These are phyloP conservation scores for Magnusiomyces suaveolens DNA, from an alignment of 1,139 yeast species.

Conservation along the genomic window DNA sequence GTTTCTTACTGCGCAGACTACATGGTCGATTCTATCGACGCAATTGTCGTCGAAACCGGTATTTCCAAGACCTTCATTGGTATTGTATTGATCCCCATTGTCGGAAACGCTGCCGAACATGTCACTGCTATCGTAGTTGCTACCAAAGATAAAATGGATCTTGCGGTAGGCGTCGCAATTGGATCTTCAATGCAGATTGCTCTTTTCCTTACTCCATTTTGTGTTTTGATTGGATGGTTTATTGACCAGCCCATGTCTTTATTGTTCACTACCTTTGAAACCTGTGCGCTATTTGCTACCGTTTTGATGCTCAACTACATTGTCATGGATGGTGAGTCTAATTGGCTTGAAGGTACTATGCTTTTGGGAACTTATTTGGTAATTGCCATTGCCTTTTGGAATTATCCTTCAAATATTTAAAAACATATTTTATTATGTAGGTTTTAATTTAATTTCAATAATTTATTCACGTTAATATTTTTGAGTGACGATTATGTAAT, in stretches of 20 bases:
- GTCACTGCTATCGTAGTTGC: conserved; percentile 95
- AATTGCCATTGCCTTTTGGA: conserved; percentile 80
- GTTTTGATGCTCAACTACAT: conserved; percentile 82
- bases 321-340: conserved; percentile 86
- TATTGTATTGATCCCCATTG: conserved; percentile 84
- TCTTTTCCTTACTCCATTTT: conserved; percentile 84
- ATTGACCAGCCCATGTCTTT: conserved; percentile 88
- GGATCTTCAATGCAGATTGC: conserved; percentile 97
- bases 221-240: conserved; percentile 88
- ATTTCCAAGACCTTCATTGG: conserved; percentile 93
- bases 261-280: conserved; percentile 86
- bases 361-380: conserved; percentile 75
- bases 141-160: conserved; percentile 91
- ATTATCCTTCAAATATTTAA: conserved; percentile 46
- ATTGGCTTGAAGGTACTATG: conserved; percentile 96
- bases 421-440: too few species aligned
- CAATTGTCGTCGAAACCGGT: conserved; percentile 72
- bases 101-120: conserved; percentile 98
- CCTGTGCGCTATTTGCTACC: conserved; percentile 79
- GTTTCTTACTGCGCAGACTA: conserved; percentile 91
- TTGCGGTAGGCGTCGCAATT: conserved; percentile 92
- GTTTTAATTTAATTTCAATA: too few species aligned
- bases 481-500: too few species aligned
- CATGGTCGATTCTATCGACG: conserved; percentile 86
- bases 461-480: too few species aligned